Evolutionary conservation across 306 rosid genomes (phyloP), one percentile per base, ranked within the genome.

Genomic region (Cajanus cajan): DNA sequence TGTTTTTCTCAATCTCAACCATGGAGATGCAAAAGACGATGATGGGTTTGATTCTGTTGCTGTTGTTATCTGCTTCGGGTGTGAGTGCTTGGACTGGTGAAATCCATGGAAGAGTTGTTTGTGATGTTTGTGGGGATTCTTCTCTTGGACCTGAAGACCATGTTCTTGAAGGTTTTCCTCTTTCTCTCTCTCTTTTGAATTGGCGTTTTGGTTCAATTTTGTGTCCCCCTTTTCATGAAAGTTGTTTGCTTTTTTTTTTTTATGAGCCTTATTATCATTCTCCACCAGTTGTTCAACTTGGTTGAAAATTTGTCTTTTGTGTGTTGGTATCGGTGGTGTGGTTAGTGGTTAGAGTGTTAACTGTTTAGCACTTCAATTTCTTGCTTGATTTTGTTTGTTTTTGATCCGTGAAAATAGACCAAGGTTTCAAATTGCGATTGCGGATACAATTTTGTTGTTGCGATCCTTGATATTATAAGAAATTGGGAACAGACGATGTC

Each of bases 81-180:
- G 90, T 76, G n/a, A 85, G 81, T 66, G 96, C 81, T 76, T 95
- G 98, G 98, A 95, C 97, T 0, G 98, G 98, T 74, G 97, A 93
- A 91, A 91, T 95, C 83, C 94, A 91, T 80, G 98, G 98, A 74
- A 83, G 94, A 78, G 98, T 95, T 77, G 83, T 92, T 77, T 95
- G 98, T 81, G 98, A 92, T 83, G 93, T 91, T 68, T 95, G 98
- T 54, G 94, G 90, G 6, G 98, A 95, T 85, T 91, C 98, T 77
- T 86, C 96, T 33, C 75, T 92, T 41, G 96, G 98, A 63, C 98
- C 98, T 54, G 98, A 95, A 83, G 98, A 92, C 21, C 94, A 95
- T 81, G 83, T 90, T 73, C 90, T 95, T 10, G 88, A 95, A 92
- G 98, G 98, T 94, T 13, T 11, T 7, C 14, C 84, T 54, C 58